Evolutionary conservation across 495 filamentous ascomycete species (phyloP), one percentile per base, ranked within the genome.

Genomic region (Aspergillus baeticus): DNA sequence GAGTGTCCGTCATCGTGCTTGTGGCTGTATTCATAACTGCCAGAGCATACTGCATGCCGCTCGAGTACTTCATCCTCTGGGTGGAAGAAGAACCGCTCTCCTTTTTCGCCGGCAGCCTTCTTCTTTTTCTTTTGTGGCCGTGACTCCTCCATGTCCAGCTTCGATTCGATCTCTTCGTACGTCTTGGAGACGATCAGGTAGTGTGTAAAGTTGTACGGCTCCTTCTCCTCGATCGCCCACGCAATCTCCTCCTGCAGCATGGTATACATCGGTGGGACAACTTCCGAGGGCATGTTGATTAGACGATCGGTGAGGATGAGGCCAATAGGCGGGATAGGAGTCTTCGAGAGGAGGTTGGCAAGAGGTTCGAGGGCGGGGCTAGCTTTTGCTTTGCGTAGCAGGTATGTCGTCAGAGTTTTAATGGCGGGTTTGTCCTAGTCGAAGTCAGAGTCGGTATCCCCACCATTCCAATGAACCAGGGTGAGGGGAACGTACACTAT

Each of bases 41-140:
- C 88, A 38, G 74, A 73, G 51, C 80, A 88, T 29, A 82, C 51
- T 11, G 89, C 87, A 71, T 91, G 79, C 57, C 82, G 81, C 63
- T 93, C 83, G 57, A 97, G 69, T 51, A 92, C 82, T 77, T 99
- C 94, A 66, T 99, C 95, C 71, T 99, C 95, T 2, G 94, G 90
- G 69, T 99, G 95, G 77, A 98, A 99, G 71, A 91, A 96, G 74
- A 92, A 92, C 36, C 79, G 78, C 54, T 76, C 76, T 60, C 29
- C 35, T 13, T 13, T 60, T 42, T 64, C 56, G 58, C 70, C 75
- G 75, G 74, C 68, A 11, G 78, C 77, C 69, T 84, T 84, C 70
- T 89, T 89, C 71, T 84, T 87, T 70, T 91, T 91, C 79, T 92
- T 92, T 69, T 83, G 84, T 17, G 84, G 81, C 44, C 86, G 87